These are phyloP conservation scores for Obelidium mucronatum DNA, from an alignment of 192 early-diverging fungal genomes.

Conservation along the genomic window DNA sequence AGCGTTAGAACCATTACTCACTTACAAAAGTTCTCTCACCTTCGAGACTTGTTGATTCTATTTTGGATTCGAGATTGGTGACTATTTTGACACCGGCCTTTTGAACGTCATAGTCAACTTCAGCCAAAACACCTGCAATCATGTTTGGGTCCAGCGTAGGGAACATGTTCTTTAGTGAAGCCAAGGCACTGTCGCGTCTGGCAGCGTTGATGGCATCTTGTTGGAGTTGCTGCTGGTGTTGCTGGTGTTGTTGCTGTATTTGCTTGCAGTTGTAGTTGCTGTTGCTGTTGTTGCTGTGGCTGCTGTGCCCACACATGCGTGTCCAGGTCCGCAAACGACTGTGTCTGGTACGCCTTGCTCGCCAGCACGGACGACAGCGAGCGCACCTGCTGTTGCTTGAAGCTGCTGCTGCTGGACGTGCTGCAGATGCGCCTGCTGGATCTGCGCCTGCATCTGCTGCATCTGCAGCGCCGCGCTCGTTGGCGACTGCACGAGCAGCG, in stretches of 20 bases:
- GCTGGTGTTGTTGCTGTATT: not conserved
- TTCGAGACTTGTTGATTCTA: not conserved
- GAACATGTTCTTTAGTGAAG: constrained; percentile 24
- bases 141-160: not conserved
- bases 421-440: not conserved
- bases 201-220: not conserved
- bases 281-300: not conserved
- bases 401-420: not conserved
- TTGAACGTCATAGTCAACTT: constrained; percentile 4
- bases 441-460: not conserved
- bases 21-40: not conserved
- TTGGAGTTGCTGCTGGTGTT: constrained; percentile 1
- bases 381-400: not conserved
- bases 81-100: not conserved
- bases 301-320: not conserved
- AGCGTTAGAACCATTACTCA: not conserved
- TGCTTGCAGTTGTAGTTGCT: not conserved
- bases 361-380: not conserved
- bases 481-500: constrained; percentile 1
- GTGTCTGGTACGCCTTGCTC: not conserved
- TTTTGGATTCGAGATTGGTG: not conserved
- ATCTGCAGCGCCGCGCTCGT: not conserved
- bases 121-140: constrained; percentile 5
- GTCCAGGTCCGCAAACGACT: not conserved
- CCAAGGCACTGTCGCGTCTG: not conserved